Conservation (phyloP, 129 eudicot genomes). For the Deinandra increscens region DNA sequence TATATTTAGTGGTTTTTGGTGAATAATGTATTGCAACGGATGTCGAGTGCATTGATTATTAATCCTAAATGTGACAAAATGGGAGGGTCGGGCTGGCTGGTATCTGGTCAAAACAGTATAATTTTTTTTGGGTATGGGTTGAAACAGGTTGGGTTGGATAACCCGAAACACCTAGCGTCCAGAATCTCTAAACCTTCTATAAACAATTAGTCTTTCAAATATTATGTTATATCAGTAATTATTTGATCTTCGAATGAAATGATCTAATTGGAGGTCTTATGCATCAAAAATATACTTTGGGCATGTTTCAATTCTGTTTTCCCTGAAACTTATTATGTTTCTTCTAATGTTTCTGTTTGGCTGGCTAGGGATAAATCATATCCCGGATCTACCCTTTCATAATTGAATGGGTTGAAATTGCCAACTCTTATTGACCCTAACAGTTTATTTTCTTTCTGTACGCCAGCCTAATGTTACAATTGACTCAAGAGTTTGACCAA, state of each 20-base stretch:
- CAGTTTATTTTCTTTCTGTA: slow-evolving; percentile 9
- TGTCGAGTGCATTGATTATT: background rate
- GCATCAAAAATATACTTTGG: background rate
- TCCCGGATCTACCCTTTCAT: background rate
- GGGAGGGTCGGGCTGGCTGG: background rate
- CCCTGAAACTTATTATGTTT: background rate
- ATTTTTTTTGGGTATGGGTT: background rate
- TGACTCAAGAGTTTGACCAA: slow-evolving; percentile 66
- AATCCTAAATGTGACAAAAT: background rate
- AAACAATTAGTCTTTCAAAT: background rate
- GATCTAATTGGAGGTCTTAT: background rate
- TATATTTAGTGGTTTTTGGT: background rate
- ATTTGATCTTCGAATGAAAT: background rate
- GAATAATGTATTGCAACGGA: background rate
- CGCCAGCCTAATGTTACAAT: slow-evolving; percentile 61
- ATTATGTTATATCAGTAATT: background rate
- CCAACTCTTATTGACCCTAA: background rate
- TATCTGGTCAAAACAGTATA: too few relatives aligned
- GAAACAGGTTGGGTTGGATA: too few relatives aligned
- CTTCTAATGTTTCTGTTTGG: background rate
- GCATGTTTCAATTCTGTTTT: background rate
- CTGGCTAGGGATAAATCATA: background rate
- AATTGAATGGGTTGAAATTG: too few relatives aligned
- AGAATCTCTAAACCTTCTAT: background rate
- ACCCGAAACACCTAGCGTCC: background rate